Percentiles rank a stretch among this genome's conserved stretches.
Evolutionary conservation across 2,329 filamentous ascomycete species (phyloP).

Genomic region (Botrytis fabae): DNA sequence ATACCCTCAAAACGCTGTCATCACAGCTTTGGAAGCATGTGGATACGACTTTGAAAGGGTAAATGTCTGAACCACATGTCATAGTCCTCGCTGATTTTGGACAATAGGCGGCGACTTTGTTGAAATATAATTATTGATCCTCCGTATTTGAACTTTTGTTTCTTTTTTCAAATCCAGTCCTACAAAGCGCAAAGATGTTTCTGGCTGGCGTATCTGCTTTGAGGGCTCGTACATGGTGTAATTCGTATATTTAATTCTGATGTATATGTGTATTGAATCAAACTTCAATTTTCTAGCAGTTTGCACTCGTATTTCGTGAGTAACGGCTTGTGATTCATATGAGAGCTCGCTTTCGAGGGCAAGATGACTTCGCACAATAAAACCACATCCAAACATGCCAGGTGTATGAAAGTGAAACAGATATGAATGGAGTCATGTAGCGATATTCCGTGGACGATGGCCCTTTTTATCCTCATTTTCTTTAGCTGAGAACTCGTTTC

Average conservation of each 20-base stretch:
- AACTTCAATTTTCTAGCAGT: not conserved
- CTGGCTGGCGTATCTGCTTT: not conserved
- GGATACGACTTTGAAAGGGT: conserved; percentile 15
- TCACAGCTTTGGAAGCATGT: not conserved
- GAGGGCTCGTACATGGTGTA: not conserved
- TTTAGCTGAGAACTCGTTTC: not conserved
- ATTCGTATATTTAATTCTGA: not conserved
- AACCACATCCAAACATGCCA: not conserved
- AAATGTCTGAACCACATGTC: not conserved
- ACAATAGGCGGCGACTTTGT: not conserved
- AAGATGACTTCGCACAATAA: not conserved
- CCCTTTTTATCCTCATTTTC: not conserved
- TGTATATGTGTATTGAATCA: not conserved
- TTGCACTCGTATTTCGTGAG: not conserved
- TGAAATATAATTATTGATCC: not conserved
- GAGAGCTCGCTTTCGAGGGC: not conserved
- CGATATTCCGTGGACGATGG: not conserved
- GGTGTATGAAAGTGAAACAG: not conserved
- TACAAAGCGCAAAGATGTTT: no score
- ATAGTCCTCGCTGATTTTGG: not conserved
- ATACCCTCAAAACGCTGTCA: not conserved
- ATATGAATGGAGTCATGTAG: not conserved
- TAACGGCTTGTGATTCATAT: not conserved
- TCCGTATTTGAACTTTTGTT: not conserved
- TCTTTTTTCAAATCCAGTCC: not conserved